A percentile compares a stretch with the other conserved stretches of the same genome.
Conservation (phyloP, 2,329 filamentous ascomycete species). For the Mariannaea sp. region DNA sequence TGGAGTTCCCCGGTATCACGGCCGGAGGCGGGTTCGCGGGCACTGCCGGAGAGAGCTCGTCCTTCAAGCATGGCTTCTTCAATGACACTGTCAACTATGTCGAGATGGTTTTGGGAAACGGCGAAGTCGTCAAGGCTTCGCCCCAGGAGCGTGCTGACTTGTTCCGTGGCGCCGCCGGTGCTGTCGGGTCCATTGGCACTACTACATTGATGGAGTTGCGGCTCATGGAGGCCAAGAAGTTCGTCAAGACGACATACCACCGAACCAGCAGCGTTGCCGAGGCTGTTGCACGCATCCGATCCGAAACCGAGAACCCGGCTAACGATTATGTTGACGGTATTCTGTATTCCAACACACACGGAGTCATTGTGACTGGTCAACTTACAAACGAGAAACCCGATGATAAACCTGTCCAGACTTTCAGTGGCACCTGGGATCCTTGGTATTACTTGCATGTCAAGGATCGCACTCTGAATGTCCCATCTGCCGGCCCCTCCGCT, state of each 20-base stretch:
- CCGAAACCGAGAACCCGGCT: neutral
- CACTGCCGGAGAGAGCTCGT: constrained; percentile 69
- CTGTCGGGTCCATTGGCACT: constrained; percentile 65
- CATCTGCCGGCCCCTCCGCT: constrained; percentile 26
- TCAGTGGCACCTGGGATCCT: constrained; percentile 59
- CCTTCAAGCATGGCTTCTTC: constrained; percentile 71
- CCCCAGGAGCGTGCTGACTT: constrained; percentile 55
- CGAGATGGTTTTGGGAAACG: constrained; percentile 68
- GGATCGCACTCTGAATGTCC: constrained; percentile 28
- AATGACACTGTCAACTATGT: constrained; percentile 65
- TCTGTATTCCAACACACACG: constrained; percentile 53
- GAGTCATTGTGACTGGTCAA: constrained; percentile 59
- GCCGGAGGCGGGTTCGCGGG: constrained; percentile 70
- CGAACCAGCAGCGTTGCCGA: constrained; percentile 49
- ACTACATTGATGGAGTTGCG: constrained; percentile 64
- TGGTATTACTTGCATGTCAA: constrained; percentile 71
- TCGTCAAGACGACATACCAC: constrained; percentile 61
- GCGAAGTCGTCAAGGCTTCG: constrained; percentile 56
- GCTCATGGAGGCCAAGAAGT: constrained; percentile 57
- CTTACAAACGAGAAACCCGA: constrained; percentile 39
- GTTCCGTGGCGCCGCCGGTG: constrained; percentile 62
- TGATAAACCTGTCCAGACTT: constrained; percentile 40
- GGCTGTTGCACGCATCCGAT: constrained; percentile 49
- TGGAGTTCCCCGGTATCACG: constrained; percentile 75
- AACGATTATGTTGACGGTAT: constrained; percentile 67